phyloP scores from a whole-genome alignment of 2,329 filamentous ascomycete genomes.

The Claviceps citrina region DNA sequence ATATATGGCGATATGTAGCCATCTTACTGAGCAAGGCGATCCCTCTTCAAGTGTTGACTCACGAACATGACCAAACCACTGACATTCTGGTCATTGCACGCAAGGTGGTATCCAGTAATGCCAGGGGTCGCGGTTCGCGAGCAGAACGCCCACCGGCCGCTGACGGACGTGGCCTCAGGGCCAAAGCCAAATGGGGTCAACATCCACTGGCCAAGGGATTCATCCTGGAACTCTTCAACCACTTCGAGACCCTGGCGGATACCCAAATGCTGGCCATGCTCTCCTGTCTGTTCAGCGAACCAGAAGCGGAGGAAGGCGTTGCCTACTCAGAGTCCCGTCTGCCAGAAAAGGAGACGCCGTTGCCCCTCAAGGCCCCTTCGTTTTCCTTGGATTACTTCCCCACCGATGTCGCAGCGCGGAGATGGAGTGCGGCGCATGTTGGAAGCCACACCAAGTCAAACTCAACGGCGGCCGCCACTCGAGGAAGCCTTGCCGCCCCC shows the following conservation, averaged over 20 bases:
- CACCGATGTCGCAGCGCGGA: slow-evolving; percentile 39
- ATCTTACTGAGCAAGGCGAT: slow-evolving; percentile 65
- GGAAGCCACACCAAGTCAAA: slow-evolving; percentile 40
- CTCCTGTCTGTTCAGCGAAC: slow-evolving; percentile 52
- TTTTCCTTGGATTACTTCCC: slow-evolving; percentile 55
- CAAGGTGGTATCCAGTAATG: slow-evolving; percentile 32
- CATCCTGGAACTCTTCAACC: slow-evolving; percentile 44
- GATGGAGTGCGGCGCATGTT: slow-evolving; percentile 36
- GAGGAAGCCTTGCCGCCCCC: slow-evolving; percentile 41
- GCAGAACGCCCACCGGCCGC: background rate
- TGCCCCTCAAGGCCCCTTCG: slow-evolving; percentile 49
- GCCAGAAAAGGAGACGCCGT: slow-evolving; percentile 43
- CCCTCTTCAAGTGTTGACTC: slow-evolving; percentile 48
- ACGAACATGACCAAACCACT: slow-evolving; percentile 40
- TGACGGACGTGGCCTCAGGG: slow-evolving; percentile 26
- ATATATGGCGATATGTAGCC: slow-evolving; percentile 70
- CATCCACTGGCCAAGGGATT: slow-evolving; percentile 49
- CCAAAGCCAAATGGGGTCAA: slow-evolving; percentile 52
- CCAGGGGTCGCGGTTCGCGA: background rate
- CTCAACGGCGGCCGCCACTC: slow-evolving; percentile 39
- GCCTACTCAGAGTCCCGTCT: slow-evolving; percentile 42
- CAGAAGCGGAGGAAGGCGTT: slow-evolving; percentile 37
- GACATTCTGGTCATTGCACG: slow-evolving; percentile 55
- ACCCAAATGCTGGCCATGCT: slow-evolving; percentile 60
- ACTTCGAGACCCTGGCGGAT: slow-evolving; percentile 48